Evolutionary conservation across 2,329 filamentous ascomycete genomes (phyloP), one percentile per base, ranked within the genome.

Genomic region (Sporothrix globosa): DNA sequence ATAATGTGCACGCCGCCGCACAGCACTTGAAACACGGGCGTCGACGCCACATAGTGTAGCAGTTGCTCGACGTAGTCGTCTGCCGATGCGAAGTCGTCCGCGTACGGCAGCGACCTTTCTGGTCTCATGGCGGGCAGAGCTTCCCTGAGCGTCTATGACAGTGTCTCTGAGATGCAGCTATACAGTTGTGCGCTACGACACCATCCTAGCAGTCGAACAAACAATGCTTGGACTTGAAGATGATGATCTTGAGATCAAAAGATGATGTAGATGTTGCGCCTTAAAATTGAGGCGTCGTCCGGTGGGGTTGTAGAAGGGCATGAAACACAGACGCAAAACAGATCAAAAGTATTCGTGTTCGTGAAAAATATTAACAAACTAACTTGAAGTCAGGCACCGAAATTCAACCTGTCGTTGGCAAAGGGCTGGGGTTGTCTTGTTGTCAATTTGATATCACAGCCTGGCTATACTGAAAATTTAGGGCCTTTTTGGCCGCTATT

Each of bases 1-100:
- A 98, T 85, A 73, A 99, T 94, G 78, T 99, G 96, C 0, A 98
- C 92, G n/a, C 95, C 94, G 69, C 96, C 96, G 77, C 93, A 97
- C n/a, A 99, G 85, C 34, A 92, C 92, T 74, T 92, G 91, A 75
- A 97, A 93, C 1, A 93, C 84, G 69, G 90, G 87, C 60, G 91
- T 92, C 2, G 88, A 89, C 6, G 89, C 89, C 1, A 90, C 87
- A 76, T 98, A 97, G 24, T 88, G 78, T 34, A 98, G 84, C 14
- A 98, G 86, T 21, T 89, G 89, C 34, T 92, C 84, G 65, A 97
- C 86, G 79, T 97, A 99, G 68, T 89, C 86, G 63, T 97, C 92
- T 6, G 88, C 82, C 58, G 87, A 88, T 50, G 83, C 78, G 83
- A 95, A 97, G 75, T 88, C 87, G 67, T 88, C 84, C 46, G 87